These are phyloP conservation scores for Filobasidium floriforme DNA, from an alignment of 768 basidiomycete species.

Conservation along the genomic window DNA sequence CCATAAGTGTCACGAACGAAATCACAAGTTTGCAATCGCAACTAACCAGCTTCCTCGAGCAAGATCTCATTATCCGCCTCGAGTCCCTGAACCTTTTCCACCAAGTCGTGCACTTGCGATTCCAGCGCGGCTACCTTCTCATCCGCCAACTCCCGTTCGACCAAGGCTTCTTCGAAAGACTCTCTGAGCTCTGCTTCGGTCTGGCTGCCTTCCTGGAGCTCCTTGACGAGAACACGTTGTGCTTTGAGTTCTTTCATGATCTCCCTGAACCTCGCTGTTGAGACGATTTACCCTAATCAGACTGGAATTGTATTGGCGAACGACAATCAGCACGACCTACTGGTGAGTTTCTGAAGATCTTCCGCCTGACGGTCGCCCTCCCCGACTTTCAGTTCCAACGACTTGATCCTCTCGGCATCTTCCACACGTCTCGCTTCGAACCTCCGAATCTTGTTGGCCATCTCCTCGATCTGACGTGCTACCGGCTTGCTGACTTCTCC, in stretches of 20 bases:
- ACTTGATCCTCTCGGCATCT: slow-evolving; percentile 72
- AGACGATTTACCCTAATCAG: too few species aligned
- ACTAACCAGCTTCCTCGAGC: too few species aligned
- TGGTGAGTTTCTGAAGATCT: slow-evolving; percentile 77
- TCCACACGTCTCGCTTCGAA: slow-evolving; percentile 80
- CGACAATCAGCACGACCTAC: slow-evolving; percentile 25
- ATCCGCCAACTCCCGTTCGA: slow-evolving; percentile 95
- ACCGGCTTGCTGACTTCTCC: slow-evolving; percentile 4
- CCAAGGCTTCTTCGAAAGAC: slow-evolving; percentile 84
- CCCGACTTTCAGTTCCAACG: slow-evolving; percentile 71
- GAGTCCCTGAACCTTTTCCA: slow-evolving; percentile 58
- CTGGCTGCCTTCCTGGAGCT: slow-evolving; percentile 62
- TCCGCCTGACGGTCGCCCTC: slow-evolving; percentile 79
- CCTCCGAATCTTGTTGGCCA: slow-evolving; percentile 72
- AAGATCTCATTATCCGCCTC: slow-evolving; percentile 46
- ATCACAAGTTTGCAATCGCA: too few species aligned
- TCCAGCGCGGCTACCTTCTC: slow-evolving; percentile 77
- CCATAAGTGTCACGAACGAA: too few species aligned
- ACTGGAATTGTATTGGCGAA: too few species aligned
- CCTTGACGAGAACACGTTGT: slow-evolving; percentile 66
- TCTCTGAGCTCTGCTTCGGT: slow-evolving; percentile 69
- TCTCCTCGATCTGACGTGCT: slow-evolving; percentile 54
- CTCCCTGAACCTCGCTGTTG: slow-evolving; percentile 35
- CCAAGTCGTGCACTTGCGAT: slow-evolving; percentile 62
- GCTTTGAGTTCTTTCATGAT: slow-evolving; percentile 72